Conservation (phyloP, 2,329 filamentous ascomycete species). For the Xylariales sp. region DNA sequence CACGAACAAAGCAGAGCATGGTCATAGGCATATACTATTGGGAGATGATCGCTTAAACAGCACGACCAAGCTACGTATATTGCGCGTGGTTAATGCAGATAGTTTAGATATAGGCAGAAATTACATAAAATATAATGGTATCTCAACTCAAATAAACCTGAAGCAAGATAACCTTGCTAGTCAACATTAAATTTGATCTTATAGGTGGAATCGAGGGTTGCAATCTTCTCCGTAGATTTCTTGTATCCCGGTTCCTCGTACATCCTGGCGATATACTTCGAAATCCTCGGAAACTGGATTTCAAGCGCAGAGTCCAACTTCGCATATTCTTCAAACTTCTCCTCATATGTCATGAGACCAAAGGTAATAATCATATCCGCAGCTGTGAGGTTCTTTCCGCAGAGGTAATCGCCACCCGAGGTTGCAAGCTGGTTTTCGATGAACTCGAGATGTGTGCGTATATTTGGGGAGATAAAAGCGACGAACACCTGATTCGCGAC, state of each 20-base stretch:
- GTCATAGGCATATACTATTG: no score
- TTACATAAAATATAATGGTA: no score
- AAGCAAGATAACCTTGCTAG: no score
- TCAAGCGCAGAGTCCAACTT: slow-evolving; percentile 35
- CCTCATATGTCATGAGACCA: slow-evolving; percentile 40
- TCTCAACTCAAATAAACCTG: no score
- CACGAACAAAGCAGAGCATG: no score
- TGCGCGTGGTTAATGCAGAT: no score
- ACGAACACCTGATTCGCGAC: slow-evolving; percentile 39
- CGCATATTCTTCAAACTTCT: slow-evolving; percentile 34
- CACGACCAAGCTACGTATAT: no score
- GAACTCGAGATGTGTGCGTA: slow-evolving; percentile 42
- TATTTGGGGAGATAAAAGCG: slow-evolving; percentile 41
- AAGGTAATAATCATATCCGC: slow-evolving; percentile 53
- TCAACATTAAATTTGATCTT: slow-evolving; percentile 26
- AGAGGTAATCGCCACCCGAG: slow-evolving; percentile 42
- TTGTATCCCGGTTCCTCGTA: slow-evolving; percentile 43
- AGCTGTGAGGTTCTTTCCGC: slow-evolving; percentile 42
- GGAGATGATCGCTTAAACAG: no score
- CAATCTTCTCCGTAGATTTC: slow-evolving; percentile 43
- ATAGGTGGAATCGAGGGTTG: slow-evolving; percentile 40
- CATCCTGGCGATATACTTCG: slow-evolving; percentile 41
- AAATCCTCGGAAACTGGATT: slow-evolving; percentile 37
- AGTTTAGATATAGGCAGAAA: no score
- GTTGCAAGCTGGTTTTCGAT: slow-evolving; percentile 45